Conservation (phyloP, 129 eudicot species). For the Chrysanthemum makinoi region DNA sequence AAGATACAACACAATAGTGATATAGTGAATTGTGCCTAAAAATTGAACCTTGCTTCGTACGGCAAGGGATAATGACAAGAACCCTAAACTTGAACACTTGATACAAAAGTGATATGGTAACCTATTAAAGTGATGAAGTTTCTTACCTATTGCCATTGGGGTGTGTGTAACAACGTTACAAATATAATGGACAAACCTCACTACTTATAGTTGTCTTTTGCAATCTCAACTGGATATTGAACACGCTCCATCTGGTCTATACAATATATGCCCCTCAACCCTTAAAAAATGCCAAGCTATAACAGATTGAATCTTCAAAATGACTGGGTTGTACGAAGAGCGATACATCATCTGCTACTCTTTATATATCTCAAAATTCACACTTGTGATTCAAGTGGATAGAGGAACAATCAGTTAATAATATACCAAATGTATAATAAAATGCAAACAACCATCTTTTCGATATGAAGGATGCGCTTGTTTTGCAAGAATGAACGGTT, state of each 20-base stretch:
- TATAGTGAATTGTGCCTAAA: slow-evolving; percentile 21
- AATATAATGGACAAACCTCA: slow-evolving; percentile 9
- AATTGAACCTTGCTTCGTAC: neutral
- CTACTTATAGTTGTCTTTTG: slow-evolving; percentile 1
- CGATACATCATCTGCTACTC: neutral
- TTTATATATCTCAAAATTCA: slow-evolving; percentile 16
- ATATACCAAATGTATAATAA: neutral
- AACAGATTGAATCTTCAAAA: slow-evolving; percentile 11
- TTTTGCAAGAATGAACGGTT: too few species aligned
- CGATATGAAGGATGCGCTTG: too few species aligned
- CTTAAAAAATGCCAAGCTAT: neutral
- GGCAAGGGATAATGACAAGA: neutral
- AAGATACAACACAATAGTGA: neutral
- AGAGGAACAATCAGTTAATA: slow-evolving; percentile 1
- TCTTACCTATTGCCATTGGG: slow-evolving; percentile 6
- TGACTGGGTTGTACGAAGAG: neutral
- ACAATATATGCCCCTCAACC: slow-evolving; percentile 11
- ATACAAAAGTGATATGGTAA: slow-evolving; percentile 9
- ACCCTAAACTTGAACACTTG: neutral
- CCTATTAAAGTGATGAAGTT: slow-evolving; percentile 4
- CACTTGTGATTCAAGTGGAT: slow-evolving; percentile 22
- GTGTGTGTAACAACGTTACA: neutral
- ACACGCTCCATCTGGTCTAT: slow-evolving; percentile 15
- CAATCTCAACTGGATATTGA: slow-evolving; percentile 10
- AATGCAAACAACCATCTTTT: neutral